A percentile compares a stretch with the other conserved stretches of the same genome.
phyloP scores from a whole-genome alignment of 176 grass and related monocot species.

The Ampelocalamus luodianensis region DNA sequence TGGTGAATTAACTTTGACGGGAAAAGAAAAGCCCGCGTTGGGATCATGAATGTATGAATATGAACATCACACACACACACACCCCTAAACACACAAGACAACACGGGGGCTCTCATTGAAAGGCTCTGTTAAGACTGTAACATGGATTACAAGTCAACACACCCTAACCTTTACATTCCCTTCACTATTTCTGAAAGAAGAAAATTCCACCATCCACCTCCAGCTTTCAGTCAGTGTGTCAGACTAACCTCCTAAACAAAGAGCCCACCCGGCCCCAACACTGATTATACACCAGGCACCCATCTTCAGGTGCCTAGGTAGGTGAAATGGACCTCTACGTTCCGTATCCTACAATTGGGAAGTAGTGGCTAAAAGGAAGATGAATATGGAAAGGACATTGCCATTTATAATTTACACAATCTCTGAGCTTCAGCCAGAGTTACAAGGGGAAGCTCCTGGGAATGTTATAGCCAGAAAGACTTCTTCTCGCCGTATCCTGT shows the following conservation, averaged over 20 bases:
- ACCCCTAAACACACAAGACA: neutral
- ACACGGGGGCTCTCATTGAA: slow-evolving; percentile 37
- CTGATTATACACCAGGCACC: slow-evolving; percentile 60
- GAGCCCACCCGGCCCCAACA: slow-evolving; percentile 38
- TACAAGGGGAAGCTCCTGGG: slow-evolving; percentile 49
- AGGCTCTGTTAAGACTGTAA: slow-evolving; percentile 44
- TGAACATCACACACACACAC: neutral
- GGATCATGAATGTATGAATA: neutral
- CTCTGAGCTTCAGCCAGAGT: slow-evolving; percentile 30
- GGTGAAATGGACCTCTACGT: slow-evolving; percentile 68
- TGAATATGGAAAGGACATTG: slow-evolving; percentile 45
- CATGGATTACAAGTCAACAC: slow-evolving; percentile 54
- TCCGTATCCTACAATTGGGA: slow-evolving; percentile 76
- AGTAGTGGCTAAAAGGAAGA: slow-evolving; percentile 49
- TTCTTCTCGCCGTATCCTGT: slow-evolving; percentile 92
- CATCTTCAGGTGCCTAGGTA: slow-evolving; percentile 73
- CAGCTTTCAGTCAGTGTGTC: slow-evolving; percentile 24
- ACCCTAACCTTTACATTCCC: slow-evolving; percentile 57
- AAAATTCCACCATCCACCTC: slow-evolving; percentile 43
- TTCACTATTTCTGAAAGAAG: slow-evolving; percentile 48
- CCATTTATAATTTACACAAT: slow-evolving; percentile 67
- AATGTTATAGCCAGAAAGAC: slow-evolving; percentile 78
- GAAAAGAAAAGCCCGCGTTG: neutral
- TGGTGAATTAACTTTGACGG: neutral
- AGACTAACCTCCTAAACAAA: slow-evolving; percentile 62